phyloP scores from a whole-genome alignment of 2,329 filamentous ascomycete genomes.

The Aspergillus sp. region DNA sequence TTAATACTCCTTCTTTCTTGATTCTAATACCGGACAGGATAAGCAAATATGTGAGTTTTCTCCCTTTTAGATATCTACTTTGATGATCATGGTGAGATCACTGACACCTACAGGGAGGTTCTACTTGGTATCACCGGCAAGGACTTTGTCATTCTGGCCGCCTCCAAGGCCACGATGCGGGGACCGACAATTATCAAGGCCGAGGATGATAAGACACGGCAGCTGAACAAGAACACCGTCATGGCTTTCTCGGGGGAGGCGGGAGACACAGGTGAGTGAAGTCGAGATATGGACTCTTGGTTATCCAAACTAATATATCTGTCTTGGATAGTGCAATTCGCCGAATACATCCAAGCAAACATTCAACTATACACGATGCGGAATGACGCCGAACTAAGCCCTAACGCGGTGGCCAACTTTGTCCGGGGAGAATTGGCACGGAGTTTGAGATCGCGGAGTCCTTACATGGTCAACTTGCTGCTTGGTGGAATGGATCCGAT shows the following conservation, averaged over 20 bases:
- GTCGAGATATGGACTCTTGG: background rate
- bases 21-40: slow-evolving; percentile 1
- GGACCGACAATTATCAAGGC: slow-evolving; percentile 93
- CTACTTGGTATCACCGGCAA: slow-evolving; percentile 96
- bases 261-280: slow-evolving; percentile 73
- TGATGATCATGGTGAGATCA: background rate
- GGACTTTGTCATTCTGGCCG: slow-evolving; percentile 96
- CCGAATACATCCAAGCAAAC: slow-evolving; percentile 98
- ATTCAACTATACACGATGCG: slow-evolving; percentile 98
- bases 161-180: slow-evolving; percentile 97
- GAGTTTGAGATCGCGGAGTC: slow-evolving; percentile 82
- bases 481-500: slow-evolving; percentile 91
- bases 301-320: slow-evolving; percentile 8
- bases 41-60: slow-evolving; percentile 23
- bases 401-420: slow-evolving; percentile 82
- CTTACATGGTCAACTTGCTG: slow-evolving; percentile 94
- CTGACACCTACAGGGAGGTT: slow-evolving; percentile 68
- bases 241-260: slow-evolving; percentile 95
- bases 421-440: slow-evolving; percentile 89
- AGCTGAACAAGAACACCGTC: slow-evolving; percentile 86
- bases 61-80: background rate
- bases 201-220: slow-evolving; percentile 90
- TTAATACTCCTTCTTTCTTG: slow-evolving; percentile 13
- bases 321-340: slow-evolving; percentile 72
- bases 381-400: slow-evolving; percentile 86